Base-by-base conservation (phyloP, 345 rosid genomes). In the Limnanthes douglasii region DNA sequence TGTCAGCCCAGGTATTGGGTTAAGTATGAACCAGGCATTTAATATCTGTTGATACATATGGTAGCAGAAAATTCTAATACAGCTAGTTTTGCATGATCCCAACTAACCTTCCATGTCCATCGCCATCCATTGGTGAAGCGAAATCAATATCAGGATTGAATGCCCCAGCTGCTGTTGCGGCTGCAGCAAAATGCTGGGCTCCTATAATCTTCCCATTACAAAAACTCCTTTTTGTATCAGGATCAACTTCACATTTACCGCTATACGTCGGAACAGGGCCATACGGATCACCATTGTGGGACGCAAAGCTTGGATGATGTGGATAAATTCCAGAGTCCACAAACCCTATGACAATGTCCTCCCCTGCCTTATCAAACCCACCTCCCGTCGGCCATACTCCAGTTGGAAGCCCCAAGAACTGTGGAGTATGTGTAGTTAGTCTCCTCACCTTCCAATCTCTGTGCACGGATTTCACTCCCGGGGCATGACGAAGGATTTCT, bases 311-410 rank as follows among this genome's bases (percentile, higher is more conserved):
- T 13, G 93, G 96, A 46, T 90, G 98, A 44, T 54, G 88, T 1
- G 94, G 85, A 69, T 62, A 80, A 35, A 90, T 84, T 51, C 98
- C 98, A 0, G 98, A 90, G 66, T 90, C 98, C 3, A 90, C 69
- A 54, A 90, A 80, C 41, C 98, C 98, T 37, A 90, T 90, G 18
- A 90, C 78, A 49, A 90, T 78, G 48, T 78, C 75, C 57, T 90
- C 98, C 41, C 98, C 98, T 5, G 96, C 98, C 71, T 70, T 66
- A 20, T 70, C 94, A 41, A 66, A 82, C 48, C 98, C 98, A 41
- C 98, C 98, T 34, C 94, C 98, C 0, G 96, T 77, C 5, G 98
- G 98, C 98, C 98, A 90, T 24, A 90, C 98, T 50, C 82, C 95
- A 11, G 94, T 84, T 18, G 98, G 98, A 32, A 90, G 78, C 41